Base-by-base conservation (phyloP, 495 filamentous ascomycete species). In the Aspergillus cavernicola region DNA sequence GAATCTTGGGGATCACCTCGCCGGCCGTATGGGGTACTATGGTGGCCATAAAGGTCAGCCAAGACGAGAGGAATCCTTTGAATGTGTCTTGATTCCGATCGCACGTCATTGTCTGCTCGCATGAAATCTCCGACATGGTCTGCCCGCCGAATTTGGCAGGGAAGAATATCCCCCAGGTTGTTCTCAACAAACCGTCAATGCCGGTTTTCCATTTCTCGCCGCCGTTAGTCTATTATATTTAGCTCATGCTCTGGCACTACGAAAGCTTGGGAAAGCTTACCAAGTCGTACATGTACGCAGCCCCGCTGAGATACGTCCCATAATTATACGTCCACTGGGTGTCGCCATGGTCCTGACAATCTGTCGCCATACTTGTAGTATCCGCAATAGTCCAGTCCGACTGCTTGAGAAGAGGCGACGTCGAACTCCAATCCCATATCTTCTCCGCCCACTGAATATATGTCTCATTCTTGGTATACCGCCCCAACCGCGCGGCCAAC, bases 311-410 rank as follows among this genome's bases (percentile, higher is more conserved):
- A 63, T 81, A 89, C 13, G 86, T 84, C 37, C 82, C 89, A 31
- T 85, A 80, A 65, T 87, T 88, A 69, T 92, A 92, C 1, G 81
- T 80, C 85, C 85, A 91, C 67, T 90, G 86, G 42, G 83, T 75
- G 54, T 77, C 66, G 54, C 84, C 83, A 54, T 84, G 71, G 28
- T 78, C 60, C 10, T 66, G 71, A 69, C 89, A 93, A 35, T 82
- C 74, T 18, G 68, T 57, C 0, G 72, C 66, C 41, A 80, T 74
- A 44, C 73, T 75, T 4, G 85, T 80, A 20, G 87, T 86, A 61
- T 93, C 89, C 53, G 75, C 86, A 42, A 91, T 79, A 43, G 70
- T 69, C 68, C 77, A 85, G 9, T 69, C 64, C 4, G 66, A 50
- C 51, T 61, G 62, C 53, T 68, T 66, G 5, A 85, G 68, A 24